Conservation (phyloP, 768 basidiomycete genomes). For the Agaricus subrufescens region DNA sequence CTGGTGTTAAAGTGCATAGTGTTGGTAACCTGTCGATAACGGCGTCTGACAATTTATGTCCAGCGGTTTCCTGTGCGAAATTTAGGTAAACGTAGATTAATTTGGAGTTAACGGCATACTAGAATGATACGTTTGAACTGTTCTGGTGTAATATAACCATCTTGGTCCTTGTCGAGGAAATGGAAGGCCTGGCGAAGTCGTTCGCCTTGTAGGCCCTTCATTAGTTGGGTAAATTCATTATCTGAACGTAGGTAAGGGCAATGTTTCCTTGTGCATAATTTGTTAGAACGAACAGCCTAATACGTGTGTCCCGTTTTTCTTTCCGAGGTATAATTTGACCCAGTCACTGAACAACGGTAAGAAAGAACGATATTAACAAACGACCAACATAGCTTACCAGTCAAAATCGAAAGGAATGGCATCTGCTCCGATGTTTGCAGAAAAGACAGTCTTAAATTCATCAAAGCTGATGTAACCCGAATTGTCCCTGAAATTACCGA, state of each 20-base stretch:
- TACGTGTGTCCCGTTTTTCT: conserved; percentile 86
- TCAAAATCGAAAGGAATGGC: conserved; percentile 95
- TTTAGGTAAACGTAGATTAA: background rate
- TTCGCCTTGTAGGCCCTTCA: conserved; percentile 99
- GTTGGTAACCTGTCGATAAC: conserved; percentile 92
- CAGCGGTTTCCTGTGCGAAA: conserved; percentile 76
- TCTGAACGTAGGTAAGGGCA: conserved; percentile 36
- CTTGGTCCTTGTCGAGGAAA: conserved; percentile 82
- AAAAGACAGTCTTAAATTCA: conserved; percentile 92
- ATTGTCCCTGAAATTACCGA: conserved; percentile 53
- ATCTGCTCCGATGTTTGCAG: conserved; percentile 69
- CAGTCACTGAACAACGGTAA: conserved; percentile 58
- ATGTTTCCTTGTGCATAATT: background rate
- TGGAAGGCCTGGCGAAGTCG: conserved; percentile 95
- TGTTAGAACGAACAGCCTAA: conserved; percentile 71
- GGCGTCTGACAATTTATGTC: conserved; percentile 94
- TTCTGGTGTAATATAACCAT: conserved; percentile 91
- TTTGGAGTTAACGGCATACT: conserved; percentile 39
- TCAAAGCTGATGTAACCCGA: conserved; percentile 92
- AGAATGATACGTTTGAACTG: conserved; percentile 95
- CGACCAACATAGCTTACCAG: conserved; percentile 41
- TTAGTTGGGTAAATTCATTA: conserved; percentile 96
- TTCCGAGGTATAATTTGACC: conserved; percentile 94
- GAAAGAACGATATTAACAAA: background rate
- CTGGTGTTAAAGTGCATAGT: conserved; percentile 82